Evolutionary conservation across 2,329 filamentous ascomycete genomes (phyloP), one percentile per base, ranked within the genome.

Genomic region (Alternaria arborescens): DNA sequence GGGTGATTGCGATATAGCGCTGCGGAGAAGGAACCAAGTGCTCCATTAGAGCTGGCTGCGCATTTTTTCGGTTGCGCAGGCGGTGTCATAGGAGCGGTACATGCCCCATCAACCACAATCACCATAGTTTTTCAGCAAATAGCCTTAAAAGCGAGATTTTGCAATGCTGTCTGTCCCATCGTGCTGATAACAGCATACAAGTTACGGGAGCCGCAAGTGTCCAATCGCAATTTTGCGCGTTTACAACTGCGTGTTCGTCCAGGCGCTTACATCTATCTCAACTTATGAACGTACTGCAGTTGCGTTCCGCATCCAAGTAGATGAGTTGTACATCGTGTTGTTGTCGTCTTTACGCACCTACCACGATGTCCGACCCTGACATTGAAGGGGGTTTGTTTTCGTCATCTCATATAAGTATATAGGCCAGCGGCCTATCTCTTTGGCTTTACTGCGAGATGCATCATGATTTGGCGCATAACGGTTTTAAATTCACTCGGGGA

Each of bases 31-130:
- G 78, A 85, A 76, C 69, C 67, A 69, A 71, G 82, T 85, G 85
- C 86, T 82, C 86, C 86, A 89, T 90, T 90, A 90, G 88, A 90
- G 84, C 88, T 89, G 88, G 87, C 88, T 86, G 84, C 82, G 87
- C 83, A 87, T 85, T 85, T 81, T 70, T 83, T 75, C 79, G 77
- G 82, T 92, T 91, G 87, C 87, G 86, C 86, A 86, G 89, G 88
- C 89, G 87, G 91, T 88, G 91, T 94, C 91, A 93, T 91, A 93
- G 88, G 89, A 82, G 86, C 86, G 88, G 83, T 73, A 93, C 90
- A 93, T 88, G 63, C 24, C n/a, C 34, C 54, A 34, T 22, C 26
- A 30, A 28, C 12, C 34, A 18, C 26, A 36, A 41, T 24, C 20
- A n/a, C 14, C 12, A 11, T 47, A 26, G 12, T 30, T 10, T 8